A percentile compares a stretch with the other conserved stretches of the same genome.
Conservation (phyloP, 345 rosid species). For the Hibiscus tridactylites region DNA sequence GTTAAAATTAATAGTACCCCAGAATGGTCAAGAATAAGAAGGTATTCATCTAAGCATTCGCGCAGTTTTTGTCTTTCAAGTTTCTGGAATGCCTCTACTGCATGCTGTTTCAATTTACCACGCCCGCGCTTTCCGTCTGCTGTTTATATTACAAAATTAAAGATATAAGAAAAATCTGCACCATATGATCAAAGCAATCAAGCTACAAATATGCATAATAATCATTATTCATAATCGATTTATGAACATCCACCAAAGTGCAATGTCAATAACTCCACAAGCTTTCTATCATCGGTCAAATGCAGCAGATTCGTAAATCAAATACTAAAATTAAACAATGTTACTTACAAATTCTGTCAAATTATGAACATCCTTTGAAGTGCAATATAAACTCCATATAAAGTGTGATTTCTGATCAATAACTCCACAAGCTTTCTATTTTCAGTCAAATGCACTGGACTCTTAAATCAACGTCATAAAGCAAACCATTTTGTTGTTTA, state of each 20-base stretch:
- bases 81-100: conserved; percentile 31
- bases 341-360: not conserved
- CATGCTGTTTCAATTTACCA: conserved; percentile 27
- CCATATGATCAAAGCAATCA: not conserved
- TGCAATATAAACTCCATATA: not conserved
- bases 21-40: conserved; percentile 40
- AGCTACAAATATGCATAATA: not conserved
- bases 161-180: not conserved
- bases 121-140: conserved; percentile 35
- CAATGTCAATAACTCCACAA: not conserved
- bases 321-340: not conserved
- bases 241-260: not conserved
- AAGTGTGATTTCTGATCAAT: not conserved
- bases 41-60: conserved; percentile 44
- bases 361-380: not conserved
- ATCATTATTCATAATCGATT: not conserved
- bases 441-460: not conserved
- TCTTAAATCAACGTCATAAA: not conserved
- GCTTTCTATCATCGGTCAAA: not conserved
- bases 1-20: conserved; percentile 38
- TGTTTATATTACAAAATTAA: conserved; percentile 14
- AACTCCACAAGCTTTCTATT: not conserved
- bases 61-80: conserved; percentile 45
- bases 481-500: too few relatives aligned
- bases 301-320: not conserved